Percentiles rank a stretch among this genome's conserved stretches.
Conservation (phyloP, 2,329 filamentous ascomycete genomes). For the Xylaria sp. region DNA sequence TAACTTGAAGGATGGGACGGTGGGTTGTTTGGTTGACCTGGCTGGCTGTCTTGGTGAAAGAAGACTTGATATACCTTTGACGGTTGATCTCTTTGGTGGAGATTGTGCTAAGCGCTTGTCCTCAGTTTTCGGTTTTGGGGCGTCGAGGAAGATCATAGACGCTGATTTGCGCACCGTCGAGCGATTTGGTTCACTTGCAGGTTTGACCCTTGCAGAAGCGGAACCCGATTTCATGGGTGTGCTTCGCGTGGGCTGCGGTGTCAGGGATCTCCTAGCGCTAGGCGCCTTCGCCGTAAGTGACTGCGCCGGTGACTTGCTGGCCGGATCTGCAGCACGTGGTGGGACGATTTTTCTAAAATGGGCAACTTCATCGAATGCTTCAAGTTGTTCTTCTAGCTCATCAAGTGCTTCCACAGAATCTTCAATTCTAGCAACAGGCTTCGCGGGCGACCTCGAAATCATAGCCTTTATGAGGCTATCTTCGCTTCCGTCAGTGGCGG, state of each 20-base stretch:
- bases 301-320: conserved; percentile 11
- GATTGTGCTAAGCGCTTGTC: conserved; percentile 29
- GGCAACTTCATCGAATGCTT: conserved; percentile 48
- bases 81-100: conserved; percentile 32
- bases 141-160: conserved; percentile 43
- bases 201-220: conserved; percentile 47
- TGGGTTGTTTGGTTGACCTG: conserved; percentile 59
- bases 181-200: conserved; percentile 38
- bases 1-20: conserved; percentile 61
- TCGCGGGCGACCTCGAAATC: conserved; percentile 37
- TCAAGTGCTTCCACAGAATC: conserved; percentile 67
- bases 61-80: conserved; percentile 45
- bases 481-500: conserved; percentile 36
- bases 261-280: conserved; percentile 25
- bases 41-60: conserved; percentile 49
- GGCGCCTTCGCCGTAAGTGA: conserved; percentile 13
- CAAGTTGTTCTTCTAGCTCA: conserved; percentile 62
- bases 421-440: conserved; percentile 55
- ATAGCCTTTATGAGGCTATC: conserved; percentile 42
- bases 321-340: conserved; percentile 12
- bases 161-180: conserved; percentile 47
- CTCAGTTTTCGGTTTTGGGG: conserved; percentile 29
- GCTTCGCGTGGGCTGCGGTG: conserved; percentile 31
- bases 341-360: conserved; percentile 28
- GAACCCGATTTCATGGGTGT: conserved; percentile 36